Evolutionary conservation across 108 stramenopile genomes (phyloP).

Genomic region (Chaetoceros tenuissimus): DNA sequence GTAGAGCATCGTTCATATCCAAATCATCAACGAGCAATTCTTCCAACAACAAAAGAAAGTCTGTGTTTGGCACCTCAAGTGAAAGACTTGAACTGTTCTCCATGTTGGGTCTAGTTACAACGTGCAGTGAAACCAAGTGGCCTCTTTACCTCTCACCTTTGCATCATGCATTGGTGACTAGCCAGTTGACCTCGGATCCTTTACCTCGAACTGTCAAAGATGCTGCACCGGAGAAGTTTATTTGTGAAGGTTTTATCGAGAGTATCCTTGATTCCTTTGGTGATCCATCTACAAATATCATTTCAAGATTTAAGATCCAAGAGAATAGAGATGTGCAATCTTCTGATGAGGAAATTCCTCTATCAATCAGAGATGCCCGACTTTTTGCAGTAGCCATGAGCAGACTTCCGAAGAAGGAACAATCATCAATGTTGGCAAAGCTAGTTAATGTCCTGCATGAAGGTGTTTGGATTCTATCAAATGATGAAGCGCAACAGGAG

Average conservation of each 20-base stretch:
- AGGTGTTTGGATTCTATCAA: constrained; percentile 9
- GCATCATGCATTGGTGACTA: constrained; percentile 43
- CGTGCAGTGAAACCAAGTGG: constrained; percentile 6
- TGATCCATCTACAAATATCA: constrained; percentile 4
- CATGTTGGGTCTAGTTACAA: constrained; percentile 1
- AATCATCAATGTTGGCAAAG: constrained; percentile 20
- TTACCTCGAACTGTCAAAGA: constrained; percentile 3
- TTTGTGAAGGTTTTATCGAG: constrained; percentile 14
- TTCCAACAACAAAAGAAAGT: constrained; percentile 3
- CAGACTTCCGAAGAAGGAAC: constrained; percentile 26
- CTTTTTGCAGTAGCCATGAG: constrained; percentile 39
- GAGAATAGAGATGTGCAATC: constrained; percentile 9
- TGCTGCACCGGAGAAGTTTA: constrained; percentile 18
- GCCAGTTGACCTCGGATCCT: constrained; percentile 28
- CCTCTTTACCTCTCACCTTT: constrained; percentile 30
- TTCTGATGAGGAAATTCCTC: constrained; percentile 17
- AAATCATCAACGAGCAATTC: constrained; percentile 8
- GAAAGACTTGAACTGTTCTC: constrained; percentile 14
- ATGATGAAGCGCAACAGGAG: neutral
- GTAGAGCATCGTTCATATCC: constrained; percentile 4
- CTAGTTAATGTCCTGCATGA: constrained; percentile 18
- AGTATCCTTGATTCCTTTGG: constrained; percentile 12
- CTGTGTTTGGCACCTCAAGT: constrained; percentile 3
- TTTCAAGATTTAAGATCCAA: constrained; percentile 1
- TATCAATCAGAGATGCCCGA: constrained; percentile 35